Evolutionary conservation across 2,329 filamentous ascomycete genomes (phyloP), one percentile per base, ranked within the genome.

Genomic region (Hirsutella rhossiliensis): DNA sequence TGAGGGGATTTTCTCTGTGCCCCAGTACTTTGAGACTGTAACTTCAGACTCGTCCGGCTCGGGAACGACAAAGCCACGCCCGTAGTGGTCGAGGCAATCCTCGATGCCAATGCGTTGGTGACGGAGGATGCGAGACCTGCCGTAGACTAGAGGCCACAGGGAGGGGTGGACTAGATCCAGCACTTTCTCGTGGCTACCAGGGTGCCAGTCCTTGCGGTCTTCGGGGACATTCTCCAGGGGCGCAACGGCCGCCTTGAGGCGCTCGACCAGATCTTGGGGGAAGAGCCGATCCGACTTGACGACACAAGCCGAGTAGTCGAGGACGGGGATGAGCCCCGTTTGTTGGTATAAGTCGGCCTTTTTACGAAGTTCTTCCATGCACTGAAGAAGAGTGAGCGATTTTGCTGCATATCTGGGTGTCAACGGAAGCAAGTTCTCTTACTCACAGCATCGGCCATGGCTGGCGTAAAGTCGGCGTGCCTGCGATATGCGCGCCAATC

Each of bases 141-240:
- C 75, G 50, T 76, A 78, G 2, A 76, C 55, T 0, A 84, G 57
- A 0, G 80, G 78, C 49, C 71, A 84, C 8, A 84, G 62, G 0
- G 77, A 83, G 1, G 80, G 78, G 49, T 84, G 72, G 6, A 84
- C 68, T 1, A 84, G 61, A 53, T 84, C 73, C 1, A 80, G 68
- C 2, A 84, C 77, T 47, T 68, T 70, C 1, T 63, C 57, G 30
- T 76, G 62, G 1, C 73, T 77, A 2, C 69, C 64, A 0, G 79
- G 80, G 56, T 83, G 76, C 69, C 73, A 84, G 56, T 82, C 79
- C 48, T 73, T 71, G 31, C 64, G 41, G 0, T 61, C 44, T 7
- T 73, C 68, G 0, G 72, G 68, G 1, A 73, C 64, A n/a, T 72
- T 57, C 46, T 81, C 71, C 2, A 85, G 61, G 0, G 54, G 55